Evolutionary conservation across 371 early-diverging fungal genomes (phyloP).

Genomic region (Choanephora cucurbitarum): DNA sequence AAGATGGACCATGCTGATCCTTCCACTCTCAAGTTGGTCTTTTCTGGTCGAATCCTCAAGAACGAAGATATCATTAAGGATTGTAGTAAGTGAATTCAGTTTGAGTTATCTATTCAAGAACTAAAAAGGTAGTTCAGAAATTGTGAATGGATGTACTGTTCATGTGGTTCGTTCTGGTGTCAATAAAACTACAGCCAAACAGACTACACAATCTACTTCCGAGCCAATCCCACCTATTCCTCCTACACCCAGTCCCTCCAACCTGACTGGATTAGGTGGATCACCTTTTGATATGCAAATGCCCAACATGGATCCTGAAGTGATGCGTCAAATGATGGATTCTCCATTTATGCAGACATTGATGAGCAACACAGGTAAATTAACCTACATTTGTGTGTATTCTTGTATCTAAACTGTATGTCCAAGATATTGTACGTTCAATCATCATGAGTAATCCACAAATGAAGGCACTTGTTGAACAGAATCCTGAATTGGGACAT

Average conservation of each 20-base stretch:
- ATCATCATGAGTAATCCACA: constrained; percentile 78
- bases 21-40: constrained; percentile 66
- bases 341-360: constrained; percentile 53
- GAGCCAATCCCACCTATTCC: constrained; percentile 27
- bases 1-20: constrained; percentile 50
- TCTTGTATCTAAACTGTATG: neutral
- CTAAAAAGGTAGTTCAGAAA: constrained; percentile 46
- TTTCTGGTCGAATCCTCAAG: constrained; percentile 71
- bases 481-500: constrained; percentile 80
- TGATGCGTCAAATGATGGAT: constrained; percentile 56
- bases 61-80: constrained; percentile 61
- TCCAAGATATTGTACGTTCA: constrained; percentile 63
- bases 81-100: constrained; percentile 58
- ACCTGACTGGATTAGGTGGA: constrained; percentile 21
- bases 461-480: constrained; percentile 64
- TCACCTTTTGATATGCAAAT: constrained; percentile 31
- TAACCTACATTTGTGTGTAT: too few relatives aligned
- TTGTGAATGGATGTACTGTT: constrained; percentile 61
- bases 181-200: constrained; percentile 36
- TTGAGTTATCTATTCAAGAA: constrained; percentile 3
- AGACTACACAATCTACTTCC: constrained; percentile 12
- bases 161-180: constrained; percentile 63
- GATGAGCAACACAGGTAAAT: constrained; percentile 46
- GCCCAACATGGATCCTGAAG: constrained; percentile 46
- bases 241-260: constrained; percentile 22